Evolutionary conservation across 345 rosid species (phyloP).

Genomic region (Pistacia integerrima): DNA sequence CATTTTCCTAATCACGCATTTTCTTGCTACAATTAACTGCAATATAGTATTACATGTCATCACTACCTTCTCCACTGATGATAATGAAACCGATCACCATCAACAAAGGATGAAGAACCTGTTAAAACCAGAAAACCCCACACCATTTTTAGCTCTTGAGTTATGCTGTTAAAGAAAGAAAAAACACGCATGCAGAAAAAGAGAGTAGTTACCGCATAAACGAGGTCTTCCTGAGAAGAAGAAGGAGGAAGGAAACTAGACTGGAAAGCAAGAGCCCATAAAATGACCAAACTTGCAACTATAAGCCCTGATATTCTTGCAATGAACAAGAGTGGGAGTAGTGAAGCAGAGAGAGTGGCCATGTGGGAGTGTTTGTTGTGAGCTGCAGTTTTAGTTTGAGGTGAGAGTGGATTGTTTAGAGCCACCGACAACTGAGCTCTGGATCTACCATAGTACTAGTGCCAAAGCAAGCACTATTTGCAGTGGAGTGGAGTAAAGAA

Average conservation of each 20-base stretch:
- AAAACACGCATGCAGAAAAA: not conserved
- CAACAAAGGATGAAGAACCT: constrained; percentile 81
- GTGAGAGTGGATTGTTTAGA: not conserved
- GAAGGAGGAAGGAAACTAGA: constrained; percentile 62
- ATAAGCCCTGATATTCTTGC: constrained; percentile 67
- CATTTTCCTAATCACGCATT: not conserved
- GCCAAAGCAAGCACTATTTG: not conserved
- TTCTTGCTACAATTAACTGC: not conserved
- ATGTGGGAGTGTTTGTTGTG: constrained; percentile 17
- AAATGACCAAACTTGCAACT: constrained; percentile 59
- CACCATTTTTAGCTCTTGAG: not conserved
- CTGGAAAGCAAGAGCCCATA: constrained; percentile 67
- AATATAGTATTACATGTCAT: not conserved
- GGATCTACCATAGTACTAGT: not conserved
- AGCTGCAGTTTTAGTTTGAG: constrained; percentile 4
- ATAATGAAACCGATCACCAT: constrained; percentile 97
- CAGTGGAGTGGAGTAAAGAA: not conserved
- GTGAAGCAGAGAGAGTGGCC: constrained; percentile 32
- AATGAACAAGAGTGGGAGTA: constrained; percentile 48
- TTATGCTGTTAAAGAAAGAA: not conserved
- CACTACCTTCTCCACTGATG: constrained; percentile 88
- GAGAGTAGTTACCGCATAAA: constrained; percentile 51
- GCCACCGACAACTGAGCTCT: constrained; percentile 17
- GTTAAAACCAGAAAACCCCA: constrained; percentile 7
- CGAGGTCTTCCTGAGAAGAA: constrained; percentile 54